Conservation (phyloP, 192 early-diverging fungal species). For the Coemansia sp. region DNA sequence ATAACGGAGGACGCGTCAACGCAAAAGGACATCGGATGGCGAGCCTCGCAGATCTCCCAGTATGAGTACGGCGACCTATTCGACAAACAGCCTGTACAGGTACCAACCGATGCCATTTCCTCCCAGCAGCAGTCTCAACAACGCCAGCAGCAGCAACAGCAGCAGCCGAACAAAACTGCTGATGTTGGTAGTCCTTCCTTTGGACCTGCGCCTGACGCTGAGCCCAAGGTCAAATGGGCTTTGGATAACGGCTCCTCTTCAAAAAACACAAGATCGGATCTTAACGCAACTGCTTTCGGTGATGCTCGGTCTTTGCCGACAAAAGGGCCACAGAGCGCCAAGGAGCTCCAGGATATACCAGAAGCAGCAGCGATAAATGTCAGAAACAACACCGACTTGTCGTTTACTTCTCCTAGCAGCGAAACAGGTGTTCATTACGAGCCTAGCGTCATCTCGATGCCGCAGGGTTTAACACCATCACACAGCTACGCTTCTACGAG, state of each 20-base stretch:
- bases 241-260: not conserved
- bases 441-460: not conserved
- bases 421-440: not conserved
- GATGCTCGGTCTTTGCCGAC: not conserved
- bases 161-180: not conserved
- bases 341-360: not conserved
- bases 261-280: not conserved
- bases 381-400: not conserved
- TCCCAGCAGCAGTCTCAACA: conserved; percentile 12
- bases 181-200: conserved; percentile 11
- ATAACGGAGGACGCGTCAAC: conserved; percentile 1
- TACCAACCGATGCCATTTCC: not conserved
- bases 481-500: conserved; percentile 3
- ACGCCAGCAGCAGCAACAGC: conserved; percentile 12
- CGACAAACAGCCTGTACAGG: not conserved
- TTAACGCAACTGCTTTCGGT: not conserved
- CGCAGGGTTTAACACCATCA: not conserved
- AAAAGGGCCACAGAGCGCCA: not conserved
- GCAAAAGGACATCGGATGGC: conserved; percentile 16
- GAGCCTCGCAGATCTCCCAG: conserved; percentile 12
- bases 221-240: conserved; percentile 20
- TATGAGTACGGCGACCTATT: conserved; percentile 35
- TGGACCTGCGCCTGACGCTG: conserved; percentile 7
- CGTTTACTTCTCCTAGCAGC: not conserved
- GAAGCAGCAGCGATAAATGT: not conserved